Conservation (phyloP, 345 rosid species). For the Laguncularia racemosa region DNA sequence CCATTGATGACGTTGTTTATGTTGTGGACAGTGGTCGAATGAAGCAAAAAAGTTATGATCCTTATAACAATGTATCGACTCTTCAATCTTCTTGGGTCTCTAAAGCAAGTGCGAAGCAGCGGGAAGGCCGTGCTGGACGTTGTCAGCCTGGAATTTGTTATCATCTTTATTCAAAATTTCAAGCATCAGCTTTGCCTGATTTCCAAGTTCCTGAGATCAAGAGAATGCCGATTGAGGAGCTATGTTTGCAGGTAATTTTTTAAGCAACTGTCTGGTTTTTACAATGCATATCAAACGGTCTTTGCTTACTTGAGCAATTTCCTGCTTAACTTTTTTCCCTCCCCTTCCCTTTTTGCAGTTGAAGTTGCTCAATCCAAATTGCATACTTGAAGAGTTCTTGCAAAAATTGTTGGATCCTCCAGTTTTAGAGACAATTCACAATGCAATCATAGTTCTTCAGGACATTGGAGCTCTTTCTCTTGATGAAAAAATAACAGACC, state of each 20-base stretch:
- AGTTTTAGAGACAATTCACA: conserved; percentile 53
- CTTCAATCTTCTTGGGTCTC: conserved; percentile 93
- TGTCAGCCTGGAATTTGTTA: conserved; percentile 94
- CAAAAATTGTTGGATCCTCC: conserved; percentile 85
- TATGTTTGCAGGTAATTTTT: conserved; percentile 74
- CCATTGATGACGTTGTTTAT: conserved; percentile 93
- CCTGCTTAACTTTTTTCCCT: conserved; percentile 5
- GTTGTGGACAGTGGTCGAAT: conserved; percentile 94
- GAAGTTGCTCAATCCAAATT: conserved; percentile 72
- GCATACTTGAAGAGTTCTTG: conserved; percentile 61
- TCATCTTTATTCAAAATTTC: conserved; percentile 73
- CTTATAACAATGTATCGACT: conserved; percentile 78
- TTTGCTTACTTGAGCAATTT: not conserved
- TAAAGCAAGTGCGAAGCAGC: conserved; percentile 90
- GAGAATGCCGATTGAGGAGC: conserved; percentile 91
- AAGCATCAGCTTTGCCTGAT: conserved; percentile 76
- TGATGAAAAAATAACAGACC: conserved; percentile 75
- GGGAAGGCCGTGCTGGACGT: conserved; percentile 96
- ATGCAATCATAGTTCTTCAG: conserved; percentile 66
- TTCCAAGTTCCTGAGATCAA: conserved; percentile 87
- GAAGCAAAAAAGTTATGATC: conserved; percentile 97
- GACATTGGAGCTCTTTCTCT: conserved; percentile 82
- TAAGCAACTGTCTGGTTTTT: not conserved
- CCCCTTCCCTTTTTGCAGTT: conserved; percentile 35
- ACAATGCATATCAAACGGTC: not conserved